Evolutionary conservation across 306 rosid genomes (phyloP), one percentile per base, ranked within the genome.

Genomic region (Hippophae tibetana): DNA sequence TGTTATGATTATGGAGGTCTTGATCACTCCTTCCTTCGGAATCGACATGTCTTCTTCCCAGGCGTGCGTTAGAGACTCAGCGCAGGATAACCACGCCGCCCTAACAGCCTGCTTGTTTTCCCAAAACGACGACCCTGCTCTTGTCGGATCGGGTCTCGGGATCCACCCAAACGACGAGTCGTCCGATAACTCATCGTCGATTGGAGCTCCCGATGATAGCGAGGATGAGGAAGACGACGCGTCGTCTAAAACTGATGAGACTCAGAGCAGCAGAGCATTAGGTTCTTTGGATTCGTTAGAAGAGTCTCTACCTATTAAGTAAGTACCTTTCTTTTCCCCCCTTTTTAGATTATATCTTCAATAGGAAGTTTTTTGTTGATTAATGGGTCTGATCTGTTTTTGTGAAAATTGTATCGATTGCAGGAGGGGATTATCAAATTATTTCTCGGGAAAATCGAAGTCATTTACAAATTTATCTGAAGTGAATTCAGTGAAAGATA

Each of bases 241-340:
- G 54, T 67, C 69, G 9, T 74, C 69, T 10, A 74, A 67, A 41
- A 83, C 73, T 14, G 79, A 51, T 2, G 79, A 66, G 8, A 89
- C 72, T 6, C 72, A 13, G 26, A 73, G 60, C 44, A 51, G 77
- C 18, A 67, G 77, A 25, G 81, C 78, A 47, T 43, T 90, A 43
- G 74, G 69, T 25, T 76, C 87, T 58, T 52, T 90, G 43, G 80
- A 66, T 61, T 72, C 83, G 0, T 47, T 87, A 10, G 98, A 92
- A 26, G 93, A 87, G 26, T 76, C 96, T 76, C 98, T 92, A 49
- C 98, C 98, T 56, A 81, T 85, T 73, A 92, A 92, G 98, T 92
- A 67, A 74, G 72, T 47, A 54, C 18, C 59, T 23, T 6, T 6
- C 0, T 40, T 13, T 0, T 1, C 14, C 23, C n/a, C 13, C 6